phyloP scores from a whole-genome alignment of 768 basidiomycete species.

The Tephrocybe sp. region DNA sequence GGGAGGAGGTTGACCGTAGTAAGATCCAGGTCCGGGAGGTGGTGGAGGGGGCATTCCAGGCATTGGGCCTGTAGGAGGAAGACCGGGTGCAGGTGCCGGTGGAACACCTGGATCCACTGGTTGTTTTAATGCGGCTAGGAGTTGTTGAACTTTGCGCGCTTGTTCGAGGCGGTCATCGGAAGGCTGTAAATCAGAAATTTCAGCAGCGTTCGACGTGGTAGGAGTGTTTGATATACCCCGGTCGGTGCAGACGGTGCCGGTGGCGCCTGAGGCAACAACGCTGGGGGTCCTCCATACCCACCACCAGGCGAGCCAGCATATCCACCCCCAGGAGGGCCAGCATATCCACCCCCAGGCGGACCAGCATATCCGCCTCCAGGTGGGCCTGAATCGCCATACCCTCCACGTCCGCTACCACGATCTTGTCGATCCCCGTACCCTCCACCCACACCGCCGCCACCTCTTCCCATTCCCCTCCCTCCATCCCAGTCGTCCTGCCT shows the following conservation, averaged over 20 bases:
- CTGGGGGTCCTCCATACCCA: conserved; percentile 23
- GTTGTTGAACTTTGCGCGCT: conserved; percentile 84
- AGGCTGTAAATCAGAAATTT: conserved; percentile 30
- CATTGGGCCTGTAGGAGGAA: conserved; percentile 28
- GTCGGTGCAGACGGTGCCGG: conserved; percentile 22
- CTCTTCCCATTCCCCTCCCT: conserved; percentile 3
- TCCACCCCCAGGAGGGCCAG: conserved; percentile 9
- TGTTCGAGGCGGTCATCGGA: conserved; percentile 84
- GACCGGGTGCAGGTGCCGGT: conserved; percentile 30
- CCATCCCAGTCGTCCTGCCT: conserved; percentile 42
- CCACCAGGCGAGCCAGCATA: conserved; percentile 21
- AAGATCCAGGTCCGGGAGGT: conserved; percentile 31
- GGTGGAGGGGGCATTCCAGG: conserved; percentile 30
- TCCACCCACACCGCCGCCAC: conserved; percentile 35
- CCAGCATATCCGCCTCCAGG: conserved; percentile 27
- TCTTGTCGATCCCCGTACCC: conserved; percentile 48
- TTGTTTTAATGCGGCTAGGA: conserved; percentile 80
- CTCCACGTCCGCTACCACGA: conserved; percentile 26
- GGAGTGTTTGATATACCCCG: conserved; percentile 6
- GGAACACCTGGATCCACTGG: conserved; percentile 46
- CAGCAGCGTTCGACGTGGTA: background rate
- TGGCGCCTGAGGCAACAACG: conserved; percentile 13
- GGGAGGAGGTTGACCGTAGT: conserved; percentile 44
- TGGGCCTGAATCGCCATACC: conserved; percentile 18
- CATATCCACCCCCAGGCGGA: conserved; percentile 26